A percentile compares a stretch with the other conserved stretches of the same genome.
phyloP scores from a whole-genome alignment of 2,329 filamentous ascomycete genomes.

The Colletotrichum graminicola region DNA sequence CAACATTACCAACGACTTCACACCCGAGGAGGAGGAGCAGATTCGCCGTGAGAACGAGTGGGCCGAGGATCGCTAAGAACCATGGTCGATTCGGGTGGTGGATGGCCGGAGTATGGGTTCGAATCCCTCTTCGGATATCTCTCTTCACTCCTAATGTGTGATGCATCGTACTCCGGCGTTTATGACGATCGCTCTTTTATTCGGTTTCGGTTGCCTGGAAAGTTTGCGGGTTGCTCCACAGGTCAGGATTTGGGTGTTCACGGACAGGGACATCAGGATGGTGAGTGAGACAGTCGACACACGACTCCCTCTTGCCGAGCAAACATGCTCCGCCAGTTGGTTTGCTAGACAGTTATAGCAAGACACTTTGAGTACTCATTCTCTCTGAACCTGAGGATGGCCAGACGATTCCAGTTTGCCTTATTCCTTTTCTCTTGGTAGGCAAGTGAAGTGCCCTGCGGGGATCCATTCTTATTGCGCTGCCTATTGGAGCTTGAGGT shows the following conservation, averaged over 20 bases:
- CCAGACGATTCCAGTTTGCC: neutral
- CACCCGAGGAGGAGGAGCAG: slow-evolving; percentile 98
- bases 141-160: slow-evolving; percentile 28
- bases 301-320: slow-evolving; percentile 3
- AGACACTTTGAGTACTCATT: slow-evolving; percentile 5
- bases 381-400: neutral
- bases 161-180: slow-evolving; percentile 41
- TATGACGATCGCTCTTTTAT: slow-evolving; percentile 13
- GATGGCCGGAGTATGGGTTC: slow-evolving; percentile 7
- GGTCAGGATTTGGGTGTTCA: slow-evolving; percentile 29
- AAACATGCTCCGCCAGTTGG: slow-evolving; percentile 1
- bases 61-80: slow-evolving; percentile 81
- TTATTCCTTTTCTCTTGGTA: neutral
- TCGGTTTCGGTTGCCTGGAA: slow-evolving; percentile 30
- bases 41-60: slow-evolving; percentile 93
- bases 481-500: neutral
- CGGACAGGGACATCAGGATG: slow-evolving; percentile 7
- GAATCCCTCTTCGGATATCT: slow-evolving; percentile 5
- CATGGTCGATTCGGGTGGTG: slow-evolving; percentile 1
- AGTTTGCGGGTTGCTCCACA: slow-evolving; percentile 26
- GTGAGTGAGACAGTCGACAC: neutral
- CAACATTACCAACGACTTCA: slow-evolving; percentile 99
- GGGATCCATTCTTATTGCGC: neutral
- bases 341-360: slow-evolving; percentile 25
- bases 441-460: neutral